Conservation (phyloP, 2,329 filamentous ascomycete species). For the Aurifilum marmelostoma region DNA sequence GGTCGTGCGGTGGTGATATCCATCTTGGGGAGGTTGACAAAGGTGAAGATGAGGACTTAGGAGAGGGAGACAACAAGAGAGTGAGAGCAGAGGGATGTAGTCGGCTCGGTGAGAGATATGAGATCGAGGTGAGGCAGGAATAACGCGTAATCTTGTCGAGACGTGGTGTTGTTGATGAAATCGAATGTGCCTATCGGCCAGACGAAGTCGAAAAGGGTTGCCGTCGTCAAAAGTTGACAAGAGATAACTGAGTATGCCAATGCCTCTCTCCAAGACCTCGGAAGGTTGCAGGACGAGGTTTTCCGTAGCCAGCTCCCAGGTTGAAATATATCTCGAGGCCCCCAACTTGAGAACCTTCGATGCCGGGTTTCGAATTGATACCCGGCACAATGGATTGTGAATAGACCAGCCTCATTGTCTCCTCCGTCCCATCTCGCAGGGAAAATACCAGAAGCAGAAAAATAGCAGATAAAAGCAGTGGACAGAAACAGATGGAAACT, state of each 20-base stretch:
- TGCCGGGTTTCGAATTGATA: constrained; percentile 1
- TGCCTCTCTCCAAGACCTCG: background rate
- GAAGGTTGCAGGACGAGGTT: background rate
- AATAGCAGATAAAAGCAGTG: background rate
- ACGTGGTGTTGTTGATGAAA: background rate
- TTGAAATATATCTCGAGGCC: background rate
- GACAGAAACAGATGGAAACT: background rate
- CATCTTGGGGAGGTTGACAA: background rate
- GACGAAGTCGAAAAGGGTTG: background rate
- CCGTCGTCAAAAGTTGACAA: background rate
- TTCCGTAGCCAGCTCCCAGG: background rate
- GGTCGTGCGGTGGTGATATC: background rate
- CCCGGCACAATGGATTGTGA: constrained; percentile 12
- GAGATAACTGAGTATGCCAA: background rate
- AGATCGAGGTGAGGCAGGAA: background rate
- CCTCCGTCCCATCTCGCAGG: background rate
- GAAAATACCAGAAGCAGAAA: background rate
- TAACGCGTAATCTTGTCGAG: background rate
- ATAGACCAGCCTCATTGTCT: background rate
- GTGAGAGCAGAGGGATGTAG: background rate
- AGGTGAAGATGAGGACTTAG: background rate
- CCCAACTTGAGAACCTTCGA: background rate
- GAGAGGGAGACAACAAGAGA: background rate
- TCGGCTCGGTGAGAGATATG: background rate
- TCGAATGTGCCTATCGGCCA: background rate